These are phyloP conservation scores for Sclerotinia glacialis DNA, from an alignment of 2,329 filamentous ascomycete genomes.

Conservation along the genomic window DNA sequence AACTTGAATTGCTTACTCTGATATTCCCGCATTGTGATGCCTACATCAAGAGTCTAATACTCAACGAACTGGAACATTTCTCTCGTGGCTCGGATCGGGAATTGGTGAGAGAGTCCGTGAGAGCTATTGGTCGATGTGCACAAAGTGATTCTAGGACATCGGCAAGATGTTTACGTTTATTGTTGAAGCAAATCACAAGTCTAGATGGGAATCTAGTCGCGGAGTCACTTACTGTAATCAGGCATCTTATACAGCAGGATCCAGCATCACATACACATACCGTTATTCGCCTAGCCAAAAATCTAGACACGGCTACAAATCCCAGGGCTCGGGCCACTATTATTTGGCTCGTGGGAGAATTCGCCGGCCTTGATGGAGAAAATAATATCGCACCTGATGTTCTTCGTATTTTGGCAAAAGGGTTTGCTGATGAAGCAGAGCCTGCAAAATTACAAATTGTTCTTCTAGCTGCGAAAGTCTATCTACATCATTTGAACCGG, in stretches of 20 bases:
- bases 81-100: constrained; percentile 71
- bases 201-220: constrained; percentile 84
- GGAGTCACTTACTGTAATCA: constrained; percentile 90
- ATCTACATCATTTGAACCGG: constrained; percentile 79
- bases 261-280: constrained; percentile 78
- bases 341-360: constrained; percentile 96
- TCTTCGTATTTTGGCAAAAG: constrained; percentile 79
- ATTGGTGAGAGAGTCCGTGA: constrained; percentile 82
- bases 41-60: constrained; percentile 77
- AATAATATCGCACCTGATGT: constrained; percentile 94
- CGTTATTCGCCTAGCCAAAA: constrained; percentile 83
- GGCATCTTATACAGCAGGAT: constrained; percentile 91
- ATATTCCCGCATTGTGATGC: constrained; percentile 80
- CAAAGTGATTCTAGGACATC: constrained; percentile 71
- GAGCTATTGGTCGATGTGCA: constrained; percentile 90
- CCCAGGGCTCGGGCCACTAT: constrained; percentile 89
- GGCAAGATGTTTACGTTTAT: constrained; percentile 73
- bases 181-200: constrained; percentile 84
- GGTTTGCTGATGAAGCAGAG: constrained; percentile 80
- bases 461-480: constrained; percentile 92
- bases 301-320: constrained; percentile 83
- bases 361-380: constrained; percentile 73
- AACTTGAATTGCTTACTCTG: constrained; percentile 85
- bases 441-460: constrained; percentile 88
- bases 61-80: constrained; percentile 94